Conservation (phyloP, 306 rosid genomes). For the Prunus persica region DNA sequence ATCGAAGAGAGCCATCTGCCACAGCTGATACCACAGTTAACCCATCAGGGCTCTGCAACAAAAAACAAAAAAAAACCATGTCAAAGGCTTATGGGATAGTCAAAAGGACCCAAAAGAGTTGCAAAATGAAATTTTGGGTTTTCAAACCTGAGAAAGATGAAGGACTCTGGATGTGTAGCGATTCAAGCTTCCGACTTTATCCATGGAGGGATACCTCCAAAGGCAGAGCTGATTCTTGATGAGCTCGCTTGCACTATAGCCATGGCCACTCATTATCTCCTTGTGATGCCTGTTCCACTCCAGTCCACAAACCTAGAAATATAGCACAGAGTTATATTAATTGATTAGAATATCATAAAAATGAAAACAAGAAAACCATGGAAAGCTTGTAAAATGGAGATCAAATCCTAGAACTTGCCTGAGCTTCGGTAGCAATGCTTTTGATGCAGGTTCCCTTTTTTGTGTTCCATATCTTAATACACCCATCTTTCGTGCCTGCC, state of each 20-base stretch:
- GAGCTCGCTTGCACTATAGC: slow-evolving; percentile 38
- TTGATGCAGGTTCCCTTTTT: slow-evolving; percentile 50
- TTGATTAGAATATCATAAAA: no score
- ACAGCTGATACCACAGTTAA: slow-evolving; percentile 66
- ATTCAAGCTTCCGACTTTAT: slow-evolving; percentile 48
- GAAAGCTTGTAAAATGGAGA: not conserved
- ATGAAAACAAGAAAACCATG: not conserved
- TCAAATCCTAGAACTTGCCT: slow-evolving; percentile 39
- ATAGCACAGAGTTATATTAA: slow-evolving; percentile 1
- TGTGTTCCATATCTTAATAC: slow-evolving; percentile 70
- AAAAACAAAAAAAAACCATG: slow-evolving; percentile 6
- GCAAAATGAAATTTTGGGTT: not conserved
- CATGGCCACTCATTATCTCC: slow-evolving; percentile 79
- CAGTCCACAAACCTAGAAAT: slow-evolving; percentile 64
- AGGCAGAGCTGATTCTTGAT: slow-evolving; percentile 51
- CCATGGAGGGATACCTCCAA: slow-evolving; percentile 80
- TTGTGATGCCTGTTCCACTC: slow-evolving; percentile 81
- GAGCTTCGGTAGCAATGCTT: slow-evolving; percentile 61
- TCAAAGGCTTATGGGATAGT: not conserved
- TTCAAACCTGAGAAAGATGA: slow-evolving; percentile 59
- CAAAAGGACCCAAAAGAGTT: not conserved
- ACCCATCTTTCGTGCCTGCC: slow-evolving; percentile 71
- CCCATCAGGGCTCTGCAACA: slow-evolving; percentile 76
- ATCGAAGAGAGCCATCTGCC: slow-evolving; percentile 71
- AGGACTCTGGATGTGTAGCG: slow-evolving; percentile 60